Conservation (phyloP, 2,329 filamentous ascomycete species). For the Stemphylium vesicarium region DNA sequence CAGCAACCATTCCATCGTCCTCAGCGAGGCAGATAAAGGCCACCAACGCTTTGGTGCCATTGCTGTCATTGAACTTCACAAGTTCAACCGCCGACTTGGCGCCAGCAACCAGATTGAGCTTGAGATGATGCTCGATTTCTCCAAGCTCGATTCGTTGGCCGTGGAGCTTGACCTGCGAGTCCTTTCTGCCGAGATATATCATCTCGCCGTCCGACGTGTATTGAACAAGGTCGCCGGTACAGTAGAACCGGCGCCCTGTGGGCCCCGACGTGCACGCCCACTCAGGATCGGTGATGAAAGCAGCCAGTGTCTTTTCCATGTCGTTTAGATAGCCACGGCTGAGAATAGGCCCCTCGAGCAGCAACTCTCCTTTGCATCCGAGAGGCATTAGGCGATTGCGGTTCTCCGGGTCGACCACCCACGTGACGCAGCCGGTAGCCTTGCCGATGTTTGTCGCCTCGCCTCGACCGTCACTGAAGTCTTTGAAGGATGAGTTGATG, state of each 20-base stretch:
- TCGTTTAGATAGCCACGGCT: slow-evolving; percentile 45
- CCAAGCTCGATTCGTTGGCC: slow-evolving; percentile 55
- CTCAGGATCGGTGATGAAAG: slow-evolving; percentile 38
- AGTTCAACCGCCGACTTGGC: slow-evolving; percentile 55
- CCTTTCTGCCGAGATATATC: slow-evolving; percentile 46
- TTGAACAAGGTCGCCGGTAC: slow-evolving; percentile 43
- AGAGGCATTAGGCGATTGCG: slow-evolving; percentile 41
- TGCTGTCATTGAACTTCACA: slow-evolving; percentile 36
- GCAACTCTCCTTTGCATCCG: slow-evolving; percentile 43
- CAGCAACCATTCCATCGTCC: slow-evolving; percentile 30
- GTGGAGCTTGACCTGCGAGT: slow-evolving; percentile 50
- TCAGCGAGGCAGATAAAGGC: slow-evolving; percentile 39
- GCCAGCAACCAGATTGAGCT: slow-evolving; percentile 43
- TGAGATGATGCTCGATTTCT: slow-evolving; percentile 54
- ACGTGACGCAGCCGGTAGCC: slow-evolving; percentile 38
- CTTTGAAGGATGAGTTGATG: slow-evolving; percentile 41
- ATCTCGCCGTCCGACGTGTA: slow-evolving; percentile 43
- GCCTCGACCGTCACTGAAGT: slow-evolving; percentile 34
- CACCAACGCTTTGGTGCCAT: slow-evolving; percentile 34
- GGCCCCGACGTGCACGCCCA: slow-evolving; percentile 33
- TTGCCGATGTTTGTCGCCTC: slow-evolving; percentile 44
- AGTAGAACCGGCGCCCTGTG: slow-evolving; percentile 36
- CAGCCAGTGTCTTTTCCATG: slow-evolving; percentile 36
- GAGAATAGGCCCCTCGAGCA: slow-evolving; percentile 45
- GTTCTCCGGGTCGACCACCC: slow-evolving; percentile 44